phyloP scores from a whole-genome alignment of 2,329 filamentous ascomycete genomes.

The Botrytis pseudocinerea region DNA sequence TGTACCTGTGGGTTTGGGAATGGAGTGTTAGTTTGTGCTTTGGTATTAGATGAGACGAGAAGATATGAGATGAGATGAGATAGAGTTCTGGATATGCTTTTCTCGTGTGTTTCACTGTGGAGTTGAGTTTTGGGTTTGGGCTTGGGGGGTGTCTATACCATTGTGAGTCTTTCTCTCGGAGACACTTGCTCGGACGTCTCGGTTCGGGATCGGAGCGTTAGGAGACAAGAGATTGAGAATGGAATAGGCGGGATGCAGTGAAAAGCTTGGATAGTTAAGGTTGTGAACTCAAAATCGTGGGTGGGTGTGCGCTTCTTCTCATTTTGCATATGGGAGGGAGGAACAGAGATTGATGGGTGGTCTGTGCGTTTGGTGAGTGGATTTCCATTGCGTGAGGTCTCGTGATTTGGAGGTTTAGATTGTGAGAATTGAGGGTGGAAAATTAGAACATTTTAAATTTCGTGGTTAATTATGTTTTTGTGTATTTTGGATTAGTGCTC shows the following conservation, averaged over 20 bases:
- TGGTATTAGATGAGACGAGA: not conserved
- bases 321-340: not conserved
- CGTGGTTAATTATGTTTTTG: not conserved
- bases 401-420: not conserved
- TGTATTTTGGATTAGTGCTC: accelerated
- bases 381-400: conserved; percentile 3
- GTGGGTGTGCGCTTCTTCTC: not conserved
- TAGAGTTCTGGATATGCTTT: not conserved
- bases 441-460: not conserved
- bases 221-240: not conserved
- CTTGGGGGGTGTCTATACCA: not conserved
- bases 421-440: not conserved
- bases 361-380: not conserved
- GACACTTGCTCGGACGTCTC: not conserved
- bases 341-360: not conserved
- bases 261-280: not conserved
- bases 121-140: no score
- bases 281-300: not conserved
- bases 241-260: not conserved
- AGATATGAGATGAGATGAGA: not conserved
- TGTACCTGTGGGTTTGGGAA: conserved; percentile 47
- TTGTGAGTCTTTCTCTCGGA: not conserved
- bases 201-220: not conserved
- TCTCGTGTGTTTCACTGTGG: not conserved
- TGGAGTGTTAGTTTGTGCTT: not conserved